Conservation (phyloP, 2,329 filamentous ascomycete genomes). For the Pseudogymnoascus sp. region DNA sequence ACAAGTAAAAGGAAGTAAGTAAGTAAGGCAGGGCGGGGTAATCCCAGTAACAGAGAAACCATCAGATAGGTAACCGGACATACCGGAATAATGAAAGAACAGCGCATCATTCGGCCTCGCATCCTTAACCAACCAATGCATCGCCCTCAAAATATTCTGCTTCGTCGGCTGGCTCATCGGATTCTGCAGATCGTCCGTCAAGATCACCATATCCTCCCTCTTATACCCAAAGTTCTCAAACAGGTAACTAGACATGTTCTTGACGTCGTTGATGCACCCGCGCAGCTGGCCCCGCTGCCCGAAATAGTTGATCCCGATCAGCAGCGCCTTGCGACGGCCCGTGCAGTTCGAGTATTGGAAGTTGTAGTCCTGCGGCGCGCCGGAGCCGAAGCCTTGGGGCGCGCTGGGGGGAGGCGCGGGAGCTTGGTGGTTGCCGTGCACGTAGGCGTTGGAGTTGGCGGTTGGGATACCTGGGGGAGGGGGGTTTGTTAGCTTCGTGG, state of each 20-base stretch:
- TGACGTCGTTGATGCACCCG: constrained; percentile 95
- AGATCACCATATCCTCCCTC: constrained; percentile 91
- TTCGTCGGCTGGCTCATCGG: constrained; percentile 96
- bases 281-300: constrained; percentile 82
- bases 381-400: constrained; percentile 69
- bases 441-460: constrained; percentile 47
- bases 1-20: no score
- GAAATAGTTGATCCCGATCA: constrained; percentile 97
- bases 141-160: constrained; percentile 87
- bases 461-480: constrained; percentile 35
- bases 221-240: constrained; percentile 87
- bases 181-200: constrained; percentile 95
- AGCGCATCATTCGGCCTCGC: constrained; percentile 87
- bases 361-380: constrained; percentile 71
- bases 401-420: constrained; percentile 60
- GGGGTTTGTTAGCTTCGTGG: background rate
- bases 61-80: no score
- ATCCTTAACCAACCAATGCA: constrained; percentile 97
- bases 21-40: background rate
- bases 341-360: constrained; percentile 93
- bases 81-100: constrained; percentile 96
- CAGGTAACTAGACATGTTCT: constrained; percentile 96
- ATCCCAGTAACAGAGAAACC: no score
- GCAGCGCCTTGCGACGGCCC: constrained; percentile 76
- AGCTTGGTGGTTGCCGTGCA: constrained; percentile 53